Base-by-base conservation (phyloP, 805 yeast species). In the Kluyveromyces nonfermentans region DNA sequence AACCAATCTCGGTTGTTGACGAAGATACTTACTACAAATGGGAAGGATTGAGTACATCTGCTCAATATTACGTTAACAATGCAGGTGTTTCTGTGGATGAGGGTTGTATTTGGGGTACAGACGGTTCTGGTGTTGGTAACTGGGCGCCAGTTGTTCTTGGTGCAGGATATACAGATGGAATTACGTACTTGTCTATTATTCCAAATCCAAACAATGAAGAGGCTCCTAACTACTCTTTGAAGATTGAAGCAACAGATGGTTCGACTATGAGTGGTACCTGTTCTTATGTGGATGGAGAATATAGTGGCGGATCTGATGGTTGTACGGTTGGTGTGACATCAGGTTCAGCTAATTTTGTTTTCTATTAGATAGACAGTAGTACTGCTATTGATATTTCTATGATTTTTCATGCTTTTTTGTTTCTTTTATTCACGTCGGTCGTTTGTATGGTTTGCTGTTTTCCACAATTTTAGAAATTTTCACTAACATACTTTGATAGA, bases 71-170 rank as follows among this genome's bases (percentile, higher is more conserved):
- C 66, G 87, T 80, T 36, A 82, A 82, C 72, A 73, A 81, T 60
- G 86, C 86, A 34, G 88, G 88, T 68, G 82, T 81, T 39, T 70
- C 80, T 51, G 71, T 67, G 57, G 72, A 73, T 59, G 80, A 79
- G 46, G 87, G 87, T 44, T 82, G 88, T 70, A 61, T 78, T 53
- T 82, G 88, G 88, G 84, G 86, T 59, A 57, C 69, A 32, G 51
- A 70, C 9, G 76, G 78, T 42, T 65, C 77, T 33, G 77, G 74
- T 48, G 71, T 77, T 50, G 87, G 88, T 66, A 82, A 82, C 76
- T 82, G 86, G 85, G 85, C 87, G 42, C 87, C 87, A 52, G 71
- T 82, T 46, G 82, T 78, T 51, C 68, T 83, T 45, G 94, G 94
- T 64, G 83, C 87, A 45, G 94, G 94, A 56, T 72, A 64, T 64